Conservation (phyloP, 1,139 yeast genomes). For the Debaryomyces coudertii region DNA sequence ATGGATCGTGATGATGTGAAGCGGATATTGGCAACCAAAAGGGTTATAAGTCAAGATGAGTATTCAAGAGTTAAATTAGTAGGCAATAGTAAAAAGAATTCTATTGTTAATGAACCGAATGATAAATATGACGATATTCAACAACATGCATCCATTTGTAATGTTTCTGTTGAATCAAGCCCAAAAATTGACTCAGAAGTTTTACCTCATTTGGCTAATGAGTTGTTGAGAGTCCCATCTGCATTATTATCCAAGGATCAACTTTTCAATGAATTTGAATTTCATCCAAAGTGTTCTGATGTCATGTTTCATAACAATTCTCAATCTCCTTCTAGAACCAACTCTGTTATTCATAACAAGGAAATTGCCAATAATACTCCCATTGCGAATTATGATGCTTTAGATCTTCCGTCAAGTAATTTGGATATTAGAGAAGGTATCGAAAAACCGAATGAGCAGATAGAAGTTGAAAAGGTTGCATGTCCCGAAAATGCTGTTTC, state of each 20-base stretch:
- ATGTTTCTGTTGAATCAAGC: slow-evolving; percentile 35
- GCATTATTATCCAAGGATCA: slow-evolving; percentile 40
- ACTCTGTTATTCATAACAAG: slow-evolving; percentile 20
- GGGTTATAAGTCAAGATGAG: slow-evolving; percentile 47
- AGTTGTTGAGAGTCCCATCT: slow-evolving; percentile 38
- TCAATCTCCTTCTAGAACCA: slow-evolving; percentile 16
- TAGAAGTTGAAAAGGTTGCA: background rate
- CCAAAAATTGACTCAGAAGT: slow-evolving; percentile 19
- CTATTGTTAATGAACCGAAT: slow-evolving; percentile 35
- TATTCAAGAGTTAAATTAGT: slow-evolving; percentile 40
- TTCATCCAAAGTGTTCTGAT: slow-evolving; percentile 17
- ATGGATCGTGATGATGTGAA: slow-evolving; percentile 53
- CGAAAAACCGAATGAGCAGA: background rate
- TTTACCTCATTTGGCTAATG: slow-evolving; percentile 39
- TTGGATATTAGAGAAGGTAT: background rate
- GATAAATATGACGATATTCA: slow-evolving; percentile 36
- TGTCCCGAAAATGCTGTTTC: background rate
- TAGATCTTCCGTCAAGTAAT: background rate
- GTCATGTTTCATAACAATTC: slow-evolving; percentile 6
- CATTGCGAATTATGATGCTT: background rate
- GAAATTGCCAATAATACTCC: slow-evolving; percentile 12
- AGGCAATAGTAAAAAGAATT: slow-evolving; percentile 32
- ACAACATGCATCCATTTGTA: slow-evolving; percentile 47
- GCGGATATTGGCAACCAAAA: slow-evolving; percentile 42
- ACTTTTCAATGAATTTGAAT: slow-evolving; percentile 38